These are phyloP conservation scores for Kregervanrija pseudodelftensis DNA, from an alignment of 805 yeast genomes.

Conservation along the genomic window DNA sequence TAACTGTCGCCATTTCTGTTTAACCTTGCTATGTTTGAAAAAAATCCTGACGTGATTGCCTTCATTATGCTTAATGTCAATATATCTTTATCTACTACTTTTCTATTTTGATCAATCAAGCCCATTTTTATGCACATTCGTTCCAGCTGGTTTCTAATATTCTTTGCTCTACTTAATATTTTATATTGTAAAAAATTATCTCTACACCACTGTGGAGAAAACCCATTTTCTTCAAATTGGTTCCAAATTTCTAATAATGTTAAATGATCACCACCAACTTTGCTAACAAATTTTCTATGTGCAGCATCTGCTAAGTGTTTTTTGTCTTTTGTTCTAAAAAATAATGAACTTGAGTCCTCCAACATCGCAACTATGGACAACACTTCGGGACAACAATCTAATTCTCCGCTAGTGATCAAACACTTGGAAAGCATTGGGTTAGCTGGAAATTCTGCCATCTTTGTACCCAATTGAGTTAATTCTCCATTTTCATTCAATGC, in stretches of 20 bases:
- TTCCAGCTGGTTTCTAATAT: conserved; percentile 64
- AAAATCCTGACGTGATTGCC: conserved; percentile 60
- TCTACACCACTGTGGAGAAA: conserved; percentile 73
- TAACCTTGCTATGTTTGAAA: conserved; percentile 56
- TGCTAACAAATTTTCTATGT: conserved; percentile 44
- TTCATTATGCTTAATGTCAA: conserved; percentile 36
- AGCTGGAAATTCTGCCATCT: conserved; percentile 88
- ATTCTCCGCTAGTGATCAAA: conserved; percentile 53
- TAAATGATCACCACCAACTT: conserved; percentile 68
- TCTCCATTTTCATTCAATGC: conserved; percentile 78
- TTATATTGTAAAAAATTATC: conserved; percentile 77
- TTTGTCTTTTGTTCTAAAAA: conserved; percentile 63
- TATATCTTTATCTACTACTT: conserved; percentile 18
- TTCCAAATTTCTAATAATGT: conserved; percentile 66
- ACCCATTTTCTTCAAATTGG: conserved; percentile 67
- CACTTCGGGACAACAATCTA: conserved; percentile 59
- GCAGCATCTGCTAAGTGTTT: conserved; percentile 60
- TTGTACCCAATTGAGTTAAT: conserved; percentile 68
- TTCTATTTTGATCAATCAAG: conserved; percentile 21
- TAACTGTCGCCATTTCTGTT: conserved; percentile 62
- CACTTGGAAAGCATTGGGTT: conserved; percentile 86
- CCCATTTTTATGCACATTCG: conserved; percentile 51
- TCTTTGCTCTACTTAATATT: conserved; percentile 59
- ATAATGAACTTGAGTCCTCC: conserved; percentile 66
- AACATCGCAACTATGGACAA: conserved; percentile 77